Evolutionary conservation across 495 filamentous ascomycete genomes (phyloP).

Genomic region (Aspergillus saccharolyticus): DNA sequence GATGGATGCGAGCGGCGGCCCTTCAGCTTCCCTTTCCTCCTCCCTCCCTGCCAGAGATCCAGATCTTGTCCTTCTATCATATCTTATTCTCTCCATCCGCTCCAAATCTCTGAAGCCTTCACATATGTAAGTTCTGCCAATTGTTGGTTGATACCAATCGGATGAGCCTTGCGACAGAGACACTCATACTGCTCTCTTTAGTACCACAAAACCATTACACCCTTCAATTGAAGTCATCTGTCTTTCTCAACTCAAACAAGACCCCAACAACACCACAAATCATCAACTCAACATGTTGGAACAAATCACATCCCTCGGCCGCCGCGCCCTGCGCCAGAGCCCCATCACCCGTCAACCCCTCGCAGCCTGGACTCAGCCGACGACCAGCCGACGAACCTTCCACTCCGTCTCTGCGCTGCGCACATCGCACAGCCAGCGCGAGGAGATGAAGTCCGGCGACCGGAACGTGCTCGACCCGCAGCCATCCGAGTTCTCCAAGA

Average conservation of each 20-base stretch:
- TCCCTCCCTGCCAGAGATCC: background rate
- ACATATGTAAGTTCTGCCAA: too few species aligned
- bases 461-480: constrained; percentile 51
- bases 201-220: too few species aligned
- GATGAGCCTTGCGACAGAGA: background rate
- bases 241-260: too few species aligned
- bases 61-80: background rate
- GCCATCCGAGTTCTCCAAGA: constrained; percentile 53
- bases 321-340: background rate
- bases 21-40: background rate
- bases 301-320: constrained; percentile 19
- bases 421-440: constrained; percentile 16
- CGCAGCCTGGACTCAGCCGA: background rate
- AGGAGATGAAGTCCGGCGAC: constrained; percentile 43
- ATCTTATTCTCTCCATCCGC: background rate
- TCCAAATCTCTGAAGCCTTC: background rate
- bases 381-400: background rate
- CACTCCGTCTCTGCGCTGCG: constrained; percentile 1
- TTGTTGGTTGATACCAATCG: too few species aligned
- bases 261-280: too few species aligned
- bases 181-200: too few species aligned
- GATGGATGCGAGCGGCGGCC: constrained; percentile 13
- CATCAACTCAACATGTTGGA: constrained; percentile 25
- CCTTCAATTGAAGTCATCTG: too few species aligned
- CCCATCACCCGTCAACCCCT: background rate